phyloP scores from a whole-genome alignment of 441 rosid species.

The Aquilaria agallochum region DNA sequence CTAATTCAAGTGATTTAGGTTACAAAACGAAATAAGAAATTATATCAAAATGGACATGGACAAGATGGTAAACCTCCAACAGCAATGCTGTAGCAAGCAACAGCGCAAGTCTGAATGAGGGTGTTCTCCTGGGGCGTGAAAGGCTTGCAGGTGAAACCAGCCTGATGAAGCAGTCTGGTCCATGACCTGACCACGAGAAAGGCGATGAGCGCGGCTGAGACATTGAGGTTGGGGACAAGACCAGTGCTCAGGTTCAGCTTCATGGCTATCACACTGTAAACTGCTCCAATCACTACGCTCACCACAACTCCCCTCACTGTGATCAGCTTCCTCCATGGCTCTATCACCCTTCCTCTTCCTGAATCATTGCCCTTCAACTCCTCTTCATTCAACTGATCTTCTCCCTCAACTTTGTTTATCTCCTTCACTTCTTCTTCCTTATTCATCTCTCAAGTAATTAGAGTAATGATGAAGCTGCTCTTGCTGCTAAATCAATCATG shows the following conservation, averaged over 20 bases:
- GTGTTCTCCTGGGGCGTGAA: conserved; percentile 48
- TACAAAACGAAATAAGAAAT: not conserved
- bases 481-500: too few relatives aligned
- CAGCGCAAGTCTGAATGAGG: conserved; percentile 63
- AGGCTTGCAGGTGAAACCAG: conserved; percentile 29
- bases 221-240: conserved; percentile 35
- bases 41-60: not conserved
- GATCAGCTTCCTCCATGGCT: conserved; percentile 41
- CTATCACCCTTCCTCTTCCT: conserved; percentile 6
- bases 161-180: conserved; percentile 36
- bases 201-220: conserved; percentile 44
- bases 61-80: conserved; percentile 45
- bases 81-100: conserved; percentile 71
- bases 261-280: conserved; percentile 44
- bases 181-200: conserved; percentile 32
- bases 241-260: conserved; percentile 45
- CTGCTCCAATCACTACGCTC: conserved; percentile 32
- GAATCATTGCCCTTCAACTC: too few relatives aligned
- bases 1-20: not conserved
- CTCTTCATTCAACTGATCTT: too few relatives aligned
- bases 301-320: conserved; percentile 33
- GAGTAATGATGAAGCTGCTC: too few relatives aligned
- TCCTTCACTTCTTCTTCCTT: too few relatives aligned
- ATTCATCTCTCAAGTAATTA: too few relatives aligned
- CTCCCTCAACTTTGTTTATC: too few relatives aligned